A percentile compares a stretch with the other conserved stretches of the same genome.
phyloP scores from a whole-genome alignment of 2,329 filamentous ascomycete species.

The Arthrobotrys entomopaga region DNA sequence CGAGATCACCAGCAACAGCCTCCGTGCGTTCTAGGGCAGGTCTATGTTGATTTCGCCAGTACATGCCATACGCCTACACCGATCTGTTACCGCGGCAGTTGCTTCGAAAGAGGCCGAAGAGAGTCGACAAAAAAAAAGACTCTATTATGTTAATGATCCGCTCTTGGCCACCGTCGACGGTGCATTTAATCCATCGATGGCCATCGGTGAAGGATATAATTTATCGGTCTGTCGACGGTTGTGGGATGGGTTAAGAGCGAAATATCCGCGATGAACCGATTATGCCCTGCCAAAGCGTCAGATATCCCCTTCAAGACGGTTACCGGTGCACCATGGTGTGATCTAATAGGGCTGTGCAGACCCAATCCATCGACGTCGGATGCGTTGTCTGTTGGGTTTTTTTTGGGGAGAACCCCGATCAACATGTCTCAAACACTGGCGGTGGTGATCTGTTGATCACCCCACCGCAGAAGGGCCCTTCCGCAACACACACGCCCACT shows the following conservation, averaged over 20 bases:
- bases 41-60: too few relatives aligned
- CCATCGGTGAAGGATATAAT: background rate
- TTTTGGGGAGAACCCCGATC: background rate
- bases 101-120: background rate
- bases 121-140: background rate
- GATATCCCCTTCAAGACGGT: slow-evolving; percentile 5
- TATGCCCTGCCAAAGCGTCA: background rate
- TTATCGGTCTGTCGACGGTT: background rate
- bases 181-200: slow-evolving; percentile 1
- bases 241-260: background rate
- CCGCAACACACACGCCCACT: background rate
- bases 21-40: too few relatives aligned
- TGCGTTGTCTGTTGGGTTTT: slow-evolving; percentile 7
- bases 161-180: background rate
- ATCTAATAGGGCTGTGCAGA: background rate
- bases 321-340: background rate
- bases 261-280: slow-evolving; percentile 19
- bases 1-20: too few relatives aligned
- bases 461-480: background rate
- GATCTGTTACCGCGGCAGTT: background rate
- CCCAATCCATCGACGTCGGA: slow-evolving; percentile 11
- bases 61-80: too few relatives aligned
- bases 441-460: slow-evolving; percentile 1
- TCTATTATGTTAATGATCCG: background rate
- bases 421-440: slow-evolving; percentile 2